Conservation (phyloP, 768 basidiomycete species). For the Pisolithus orientalis region DNA sequence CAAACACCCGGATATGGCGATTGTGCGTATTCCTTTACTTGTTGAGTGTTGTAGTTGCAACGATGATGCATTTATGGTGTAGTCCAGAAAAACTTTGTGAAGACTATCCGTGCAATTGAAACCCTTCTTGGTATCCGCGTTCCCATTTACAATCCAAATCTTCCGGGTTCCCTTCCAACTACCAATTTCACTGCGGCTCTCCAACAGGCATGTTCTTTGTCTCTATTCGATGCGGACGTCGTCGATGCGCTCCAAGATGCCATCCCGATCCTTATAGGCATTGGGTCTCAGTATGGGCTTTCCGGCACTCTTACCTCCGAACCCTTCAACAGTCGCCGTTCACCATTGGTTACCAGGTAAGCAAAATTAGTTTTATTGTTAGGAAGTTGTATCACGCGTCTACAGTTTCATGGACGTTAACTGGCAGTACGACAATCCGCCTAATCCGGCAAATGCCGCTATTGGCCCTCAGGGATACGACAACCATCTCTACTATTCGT, state of each 20-base stretch:
- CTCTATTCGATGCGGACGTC: slow-evolving; percentile 26
- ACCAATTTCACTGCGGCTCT: slow-evolving; percentile 34
- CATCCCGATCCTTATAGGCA: slow-evolving; percentile 30
- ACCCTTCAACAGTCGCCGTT: slow-evolving; percentile 9
- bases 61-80: not conserved
- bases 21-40: slow-evolving; percentile 38
- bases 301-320: slow-evolving; percentile 16
- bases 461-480: slow-evolving; percentile 72
- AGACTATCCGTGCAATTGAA: slow-evolving; percentile 62
- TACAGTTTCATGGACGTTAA: slow-evolving; percentile 76
- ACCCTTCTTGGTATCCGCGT: slow-evolving; percentile 48
- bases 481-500: slow-evolving; percentile 76
- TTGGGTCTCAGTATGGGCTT: slow-evolving; percentile 19
- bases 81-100: slow-evolving; percentile 70
- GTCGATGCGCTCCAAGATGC: slow-evolving; percentile 28
- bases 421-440: slow-evolving; percentile 65
- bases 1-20: slow-evolving; percentile 65
- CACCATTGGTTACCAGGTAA: slow-evolving; percentile 35
- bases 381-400: not conserved
- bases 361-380: not conserved
- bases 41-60: not conserved
- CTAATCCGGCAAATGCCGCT: slow-evolving; percentile 65
- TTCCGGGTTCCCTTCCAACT: slow-evolving; percentile 16
- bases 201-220: slow-evolving; percentile 6
- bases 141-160: slow-evolving; percentile 4